Evolutionary conservation across 208 protist species (phyloP), one percentile per base, ranked within the genome.

Genomic region (Crithidia expoeki): DNA sequence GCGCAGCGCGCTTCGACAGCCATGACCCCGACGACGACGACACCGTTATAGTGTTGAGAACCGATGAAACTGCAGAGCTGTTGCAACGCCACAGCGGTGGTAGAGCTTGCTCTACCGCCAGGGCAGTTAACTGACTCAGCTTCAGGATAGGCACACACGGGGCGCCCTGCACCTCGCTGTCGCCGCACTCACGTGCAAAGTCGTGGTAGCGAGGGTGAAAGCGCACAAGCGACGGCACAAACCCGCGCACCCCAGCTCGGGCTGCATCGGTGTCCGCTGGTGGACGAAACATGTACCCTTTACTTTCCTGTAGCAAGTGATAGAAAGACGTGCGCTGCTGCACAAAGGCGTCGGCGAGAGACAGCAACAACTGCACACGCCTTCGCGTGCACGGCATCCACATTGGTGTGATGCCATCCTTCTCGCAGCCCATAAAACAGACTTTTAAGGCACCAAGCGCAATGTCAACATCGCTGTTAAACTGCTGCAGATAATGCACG

Each of bases 161-260:
- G 36, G 21, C n/a, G 23, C 36, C 16, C 12, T 57, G 34, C 30
- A 2, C 59, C 16, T 40, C 30, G 17, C 42, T 27, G 25, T 33
- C 50, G 34, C 27, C 44, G 32, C 47, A 62, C 33, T 65, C 65
- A 27, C 10, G 17, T 7, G 58, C 76, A 32, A 87, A 67, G 63
- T 95, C 90, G n/a, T 75, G 30, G 71, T 93, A 95, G 34, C 90
- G 90, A 2, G 70, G 75, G 51, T 93, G 87, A 21, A 93, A 58
- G 7, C 76, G 32, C 9, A 90, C 58, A 1, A 95, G 78, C 25
- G 42, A 61, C 12, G 83, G 64, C 40, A 95, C 66, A 51, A 95
- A 91, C 4, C 84, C 85, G 28, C 49, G 6, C 16, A 58, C 28
- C 14, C 33, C 56, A 2, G 28, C 47, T 0, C 33, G 19, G 21